phyloP scores from a whole-genome alignment of 257 asterid species.

The Solanum clarkiae region DNA sequence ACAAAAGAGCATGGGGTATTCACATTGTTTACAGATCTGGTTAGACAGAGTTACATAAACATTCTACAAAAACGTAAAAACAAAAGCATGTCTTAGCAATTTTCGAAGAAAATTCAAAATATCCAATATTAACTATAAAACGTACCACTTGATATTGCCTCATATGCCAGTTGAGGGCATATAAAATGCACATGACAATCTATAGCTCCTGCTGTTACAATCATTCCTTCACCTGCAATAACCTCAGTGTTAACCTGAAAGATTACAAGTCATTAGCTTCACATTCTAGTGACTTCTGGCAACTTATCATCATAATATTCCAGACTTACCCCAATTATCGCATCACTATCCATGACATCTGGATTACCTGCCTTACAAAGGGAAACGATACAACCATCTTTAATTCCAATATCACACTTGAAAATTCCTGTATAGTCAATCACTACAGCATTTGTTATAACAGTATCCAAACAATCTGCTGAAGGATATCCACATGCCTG shows the following conservation, averaged over 20 bases:
- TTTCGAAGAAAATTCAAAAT: not conserved
- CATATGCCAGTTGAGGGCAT: slow-evolving; percentile 89
- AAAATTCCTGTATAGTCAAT: slow-evolving; percentile 83
- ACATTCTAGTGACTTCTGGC: not conserved
- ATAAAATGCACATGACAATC: slow-evolving; percentile 98
- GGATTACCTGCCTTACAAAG: slow-evolving; percentile 94
- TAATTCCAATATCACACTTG: slow-evolving; percentile 91
- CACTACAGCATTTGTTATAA: slow-evolving; percentile 82
- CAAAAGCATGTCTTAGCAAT: not conserved
- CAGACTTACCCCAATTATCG: slow-evolving; percentile 74
- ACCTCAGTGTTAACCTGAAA: slow-evolving; percentile 80
- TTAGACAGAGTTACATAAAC: not conserved
- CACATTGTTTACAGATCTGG: not conserved
- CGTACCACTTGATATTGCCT: slow-evolving; percentile 94
- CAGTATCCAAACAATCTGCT: slow-evolving; percentile 61
- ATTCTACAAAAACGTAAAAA: not conserved
- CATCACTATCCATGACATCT: slow-evolving; percentile 53
- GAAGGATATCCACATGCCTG: slow-evolving; percentile 68
- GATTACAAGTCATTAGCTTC: not conserved
- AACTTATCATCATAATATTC: not conserved
- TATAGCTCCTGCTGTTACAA: slow-evolving; percentile 90
- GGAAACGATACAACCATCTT: slow-evolving; percentile 53
- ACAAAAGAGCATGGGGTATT: not conserved
- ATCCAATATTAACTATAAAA: not conserved
- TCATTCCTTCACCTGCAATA: slow-evolving; percentile 94